Evolutionary conservation across 2,329 filamentous ascomycete genomes (phyloP).

Genomic region (Penicillium aurantiogriseum): DNA sequence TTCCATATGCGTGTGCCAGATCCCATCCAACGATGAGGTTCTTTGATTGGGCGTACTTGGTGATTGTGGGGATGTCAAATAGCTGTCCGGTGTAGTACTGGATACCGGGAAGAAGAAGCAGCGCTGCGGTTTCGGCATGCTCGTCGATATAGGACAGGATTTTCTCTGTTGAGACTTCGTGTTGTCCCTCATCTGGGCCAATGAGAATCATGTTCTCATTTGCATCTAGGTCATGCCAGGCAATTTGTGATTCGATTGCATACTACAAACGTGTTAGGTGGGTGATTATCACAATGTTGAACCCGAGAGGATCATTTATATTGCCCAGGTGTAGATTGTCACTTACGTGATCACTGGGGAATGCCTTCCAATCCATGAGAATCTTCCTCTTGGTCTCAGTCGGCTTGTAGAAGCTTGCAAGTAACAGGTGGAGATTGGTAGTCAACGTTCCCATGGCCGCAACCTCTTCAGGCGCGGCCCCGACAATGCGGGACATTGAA

Average conservation of each 20-base stretch:
- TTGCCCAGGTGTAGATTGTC: background rate
- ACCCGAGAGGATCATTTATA: background rate
- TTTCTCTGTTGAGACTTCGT: constrained; percentile 65
- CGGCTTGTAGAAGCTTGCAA: constrained; percentile 79
- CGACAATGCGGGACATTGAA: constrained; percentile 70
- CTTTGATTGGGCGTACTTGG: constrained; percentile 66
- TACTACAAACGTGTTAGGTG: constrained; percentile 54
- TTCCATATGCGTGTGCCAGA: constrained; percentile 79
- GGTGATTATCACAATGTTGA: background rate
- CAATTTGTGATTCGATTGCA: constrained; percentile 76
- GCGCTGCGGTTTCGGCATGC: constrained; percentile 68
- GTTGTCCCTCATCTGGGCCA: constrained; percentile 56
- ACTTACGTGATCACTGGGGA: constrained; percentile 76
- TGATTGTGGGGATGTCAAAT: constrained; percentile 77
- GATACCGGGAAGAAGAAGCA: constrained; percentile 79
- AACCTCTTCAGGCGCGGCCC: constrained; percentile 68
- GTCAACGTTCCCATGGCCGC: constrained; percentile 86
- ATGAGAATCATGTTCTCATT: constrained; percentile 70
- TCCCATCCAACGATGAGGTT: constrained; percentile 80
- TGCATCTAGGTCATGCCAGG: constrained; percentile 66
- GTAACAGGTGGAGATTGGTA: constrained; percentile 72
- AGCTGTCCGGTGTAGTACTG: constrained; percentile 90
- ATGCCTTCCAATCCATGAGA: constrained; percentile 80
- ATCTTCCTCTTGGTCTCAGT: constrained; percentile 67
- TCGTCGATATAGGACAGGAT: constrained; percentile 71